Conservation (phyloP, 1,284 basidiomycete genomes). For the Cystobasidium slooffiae region DNA sequence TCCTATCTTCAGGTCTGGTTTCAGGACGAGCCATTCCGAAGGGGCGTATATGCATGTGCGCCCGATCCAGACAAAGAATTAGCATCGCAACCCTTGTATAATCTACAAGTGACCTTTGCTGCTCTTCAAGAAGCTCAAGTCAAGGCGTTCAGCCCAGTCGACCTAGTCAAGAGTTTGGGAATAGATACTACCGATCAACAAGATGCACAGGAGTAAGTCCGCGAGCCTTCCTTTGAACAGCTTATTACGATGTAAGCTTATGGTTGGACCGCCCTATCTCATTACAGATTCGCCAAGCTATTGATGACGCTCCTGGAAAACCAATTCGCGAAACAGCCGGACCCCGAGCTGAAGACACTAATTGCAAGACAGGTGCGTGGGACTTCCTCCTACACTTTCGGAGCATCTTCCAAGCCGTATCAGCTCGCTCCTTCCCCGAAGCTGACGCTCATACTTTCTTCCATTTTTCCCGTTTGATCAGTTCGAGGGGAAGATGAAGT, state of each 20-base stretch:
- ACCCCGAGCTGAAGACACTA: slow-evolving; percentile 67
- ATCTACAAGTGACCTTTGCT: slow-evolving; percentile 65
- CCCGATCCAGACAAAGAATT: slow-evolving; percentile 62
- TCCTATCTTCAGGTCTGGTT: slow-evolving; percentile 83
- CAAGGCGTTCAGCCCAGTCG: slow-evolving; percentile 75
- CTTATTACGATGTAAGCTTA: no score
- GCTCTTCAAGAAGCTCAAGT: slow-evolving; percentile 74
- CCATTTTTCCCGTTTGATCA: slow-evolving; percentile 54
- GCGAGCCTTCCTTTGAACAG: background rate
- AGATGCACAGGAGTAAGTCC: slow-evolving; percentile 84
- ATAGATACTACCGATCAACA: slow-evolving; percentile 82
- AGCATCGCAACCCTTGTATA: slow-evolving; percentile 57
- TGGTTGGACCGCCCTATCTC: slow-evolving; percentile 21
- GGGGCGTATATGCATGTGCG: slow-evolving; percentile 65
- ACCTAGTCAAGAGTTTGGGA: slow-evolving; percentile 78
- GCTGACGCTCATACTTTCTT: background rate
- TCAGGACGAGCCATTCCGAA: slow-evolving; percentile 68
- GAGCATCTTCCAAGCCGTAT: background rate
- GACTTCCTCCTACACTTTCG: background rate
- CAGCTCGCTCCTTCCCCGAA: background rate
- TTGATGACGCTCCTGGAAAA: slow-evolving; percentile 83
- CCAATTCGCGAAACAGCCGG: slow-evolving; percentile 76
- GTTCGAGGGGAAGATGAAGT: slow-evolving; percentile 83
- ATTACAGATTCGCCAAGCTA: slow-evolving; percentile 80
- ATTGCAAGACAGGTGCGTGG: slow-evolving; percentile 68